Conservation (phyloP, 2,329 filamentous ascomycete species). For the Cladosporium velox region DNA sequence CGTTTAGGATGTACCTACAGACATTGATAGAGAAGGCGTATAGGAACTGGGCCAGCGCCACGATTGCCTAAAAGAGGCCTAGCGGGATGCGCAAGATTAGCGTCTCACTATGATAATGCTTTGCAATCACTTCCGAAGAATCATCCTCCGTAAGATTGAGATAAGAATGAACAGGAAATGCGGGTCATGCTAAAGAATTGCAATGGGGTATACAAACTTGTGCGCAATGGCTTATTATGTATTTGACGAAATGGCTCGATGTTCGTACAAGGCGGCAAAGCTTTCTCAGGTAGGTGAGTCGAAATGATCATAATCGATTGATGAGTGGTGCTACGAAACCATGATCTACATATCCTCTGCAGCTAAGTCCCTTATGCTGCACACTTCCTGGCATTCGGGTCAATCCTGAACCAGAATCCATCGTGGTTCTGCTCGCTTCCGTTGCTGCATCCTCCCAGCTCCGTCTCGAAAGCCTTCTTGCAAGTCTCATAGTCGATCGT, state of each 20-base stretch:
- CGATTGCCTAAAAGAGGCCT: background rate
- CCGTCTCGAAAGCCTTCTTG: slow-evolving; percentile 16
- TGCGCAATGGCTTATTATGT: too few species aligned
- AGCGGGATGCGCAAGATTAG: background rate
- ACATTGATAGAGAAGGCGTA: background rate
- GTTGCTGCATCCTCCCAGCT: slow-evolving; percentile 14
- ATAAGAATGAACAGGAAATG: background rate
- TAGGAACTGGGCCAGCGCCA: background rate
- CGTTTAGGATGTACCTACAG: too few species aligned
- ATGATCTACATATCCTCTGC: background rate
- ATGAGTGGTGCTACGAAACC: background rate
- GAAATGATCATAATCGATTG: background rate
- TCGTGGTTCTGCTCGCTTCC: slow-evolving; percentile 19
- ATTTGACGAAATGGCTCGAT: too few species aligned
- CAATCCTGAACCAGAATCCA: slow-evolving; percentile 19
- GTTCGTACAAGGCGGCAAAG: background rate
- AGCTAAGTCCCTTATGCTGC: background rate
- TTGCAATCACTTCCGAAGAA: background rate
- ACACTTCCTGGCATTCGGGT: slow-evolving; percentile 10
- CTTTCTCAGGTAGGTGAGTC: background rate
- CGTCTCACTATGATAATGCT: background rate
- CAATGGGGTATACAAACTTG: background rate
- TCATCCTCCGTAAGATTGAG: background rate
- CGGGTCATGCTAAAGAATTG: background rate
- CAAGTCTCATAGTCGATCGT: slow-evolving; percentile 16